Evolutionary conservation across 495 filamentous ascomycete genomes (phyloP).

Genomic region (Aspergillus baeticus): DNA sequence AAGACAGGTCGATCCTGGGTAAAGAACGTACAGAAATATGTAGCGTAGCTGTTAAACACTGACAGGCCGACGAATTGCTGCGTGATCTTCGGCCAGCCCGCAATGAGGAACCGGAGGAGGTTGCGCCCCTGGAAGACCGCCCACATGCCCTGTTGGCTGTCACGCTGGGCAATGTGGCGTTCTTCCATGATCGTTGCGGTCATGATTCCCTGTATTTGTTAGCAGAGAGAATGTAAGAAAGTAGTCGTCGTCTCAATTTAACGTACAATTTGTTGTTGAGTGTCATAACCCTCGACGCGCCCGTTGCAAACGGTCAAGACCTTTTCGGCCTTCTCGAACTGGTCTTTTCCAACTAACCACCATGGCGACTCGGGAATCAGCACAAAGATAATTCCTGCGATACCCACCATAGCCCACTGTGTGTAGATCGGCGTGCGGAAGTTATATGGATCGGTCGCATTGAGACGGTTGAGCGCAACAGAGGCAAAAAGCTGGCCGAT

Average conservation of each 20-base stretch:
- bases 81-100: constrained; percentile 40
- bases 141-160: constrained; percentile 27
- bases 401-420: constrained; percentile 38
- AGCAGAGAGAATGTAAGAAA: background rate
- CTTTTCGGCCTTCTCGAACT: constrained; percentile 30
- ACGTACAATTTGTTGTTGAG: constrained; percentile 34
- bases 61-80: constrained; percentile 44
- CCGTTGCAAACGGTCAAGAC: constrained; percentile 29
- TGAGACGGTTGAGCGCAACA: constrained; percentile 34
- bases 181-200: constrained; percentile 32
- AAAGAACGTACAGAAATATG: constrained; percentile 40
- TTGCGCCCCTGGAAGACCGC: constrained; percentile 41
- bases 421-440: constrained; percentile 42
- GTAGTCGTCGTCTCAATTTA: background rate
- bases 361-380: constrained; percentile 35
- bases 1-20: too few species aligned
- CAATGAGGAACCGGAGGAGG: constrained; percentile 37
- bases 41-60: constrained; percentile 41
- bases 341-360: constrained; percentile 39
- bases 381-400: constrained; percentile 31
- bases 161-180: constrained; percentile 25
- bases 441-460: constrained; percentile 24
- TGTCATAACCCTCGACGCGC: constrained; percentile 24
- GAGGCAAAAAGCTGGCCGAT: constrained; percentile 41
- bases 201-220: constrained; percentile 25